Base-by-base conservation (phyloP, 257 asterid species). In the Paulownia fortunei region DNA sequence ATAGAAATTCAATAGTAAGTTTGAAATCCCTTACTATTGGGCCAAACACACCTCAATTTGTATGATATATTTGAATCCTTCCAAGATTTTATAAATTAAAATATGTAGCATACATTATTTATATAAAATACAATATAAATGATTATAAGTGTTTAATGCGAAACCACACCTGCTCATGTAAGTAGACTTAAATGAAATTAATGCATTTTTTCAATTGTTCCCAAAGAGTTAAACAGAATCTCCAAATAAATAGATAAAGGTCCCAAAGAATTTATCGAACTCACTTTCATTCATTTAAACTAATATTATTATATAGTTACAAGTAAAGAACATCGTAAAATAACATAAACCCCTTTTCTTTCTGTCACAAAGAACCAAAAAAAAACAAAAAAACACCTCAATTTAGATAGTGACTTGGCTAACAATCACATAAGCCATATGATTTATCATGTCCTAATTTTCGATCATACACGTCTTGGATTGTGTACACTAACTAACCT, bases 401-500 rank as follows among this genome's bases (percentile, higher is more conserved):
- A 46, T 56, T 56, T 46, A 15, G 16, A 8, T n/a, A 37, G 42
- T 61, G 37, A 49, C 13, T 41, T 39, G 11, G 8, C 63, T 67
- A 36, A 41, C 26, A n/a, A 71, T 36, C 55, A 23, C 66, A 55
- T 12, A 44, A 44, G 8, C 9, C 4, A 42, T 10, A 55, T 68
- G 36, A n/a, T 44, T 11, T 55, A 73, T 61, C 56, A 58, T 5
- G 2, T 21, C n/a, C 39, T 47, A 70, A 19, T 16, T 69, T 8
- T 42, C n/a, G 0, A 47, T 77, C 69, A 71, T 16, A 7, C 56
- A 47, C 10, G 58, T 11, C 60, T 46, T 8, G 63, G 74, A 49
- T 56, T 15, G 12, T 79, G 91, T 76, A 87, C 79, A n/a, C 90
- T 70, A 3, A 81, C 82, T 83, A 91, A 77, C 63, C 81, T 88